Evolutionary conservation across 1,284 basidiomycete species (phyloP).

Genomic region (Ceratobasidium sp.): DNA sequence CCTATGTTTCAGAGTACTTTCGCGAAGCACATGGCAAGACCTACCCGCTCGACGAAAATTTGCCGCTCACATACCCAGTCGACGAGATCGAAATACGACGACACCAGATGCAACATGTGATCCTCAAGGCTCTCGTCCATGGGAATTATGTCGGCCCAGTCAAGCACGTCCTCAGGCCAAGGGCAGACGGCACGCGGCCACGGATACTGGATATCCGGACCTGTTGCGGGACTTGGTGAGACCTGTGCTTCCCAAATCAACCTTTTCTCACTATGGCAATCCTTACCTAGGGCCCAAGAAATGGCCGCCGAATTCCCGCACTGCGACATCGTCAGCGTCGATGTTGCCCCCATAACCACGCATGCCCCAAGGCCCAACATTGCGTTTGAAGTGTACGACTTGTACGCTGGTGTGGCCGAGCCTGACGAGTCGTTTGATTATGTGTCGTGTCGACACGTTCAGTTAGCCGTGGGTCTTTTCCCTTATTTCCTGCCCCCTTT

Average conservation of each 20-base stretch:
- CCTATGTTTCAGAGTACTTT: slow-evolving; percentile 27
- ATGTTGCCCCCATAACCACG: slow-evolving; percentile 25
- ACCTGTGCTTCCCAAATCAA: too few relatives aligned
- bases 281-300: slow-evolving; percentile 31
- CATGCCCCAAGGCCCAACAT: slow-evolving; percentile 34
- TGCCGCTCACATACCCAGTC: slow-evolving; percentile 31
- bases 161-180: slow-evolving; percentile 20
- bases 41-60: slow-evolving; percentile 39
- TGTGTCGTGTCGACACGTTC: slow-evolving; percentile 40
- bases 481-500: background rate
- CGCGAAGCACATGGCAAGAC: slow-evolving; percentile 33
- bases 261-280: too few relatives aligned
- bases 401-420: slow-evolving; percentile 38
- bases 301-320: slow-evolving; percentile 44
- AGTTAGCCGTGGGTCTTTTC: slow-evolving; percentile 5
- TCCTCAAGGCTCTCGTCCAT: slow-evolving; percentile 40
- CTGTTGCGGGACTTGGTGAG: slow-evolving; percentile 29
- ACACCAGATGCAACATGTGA: slow-evolving; percentile 40
- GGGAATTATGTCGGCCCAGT: slow-evolving; percentile 42
- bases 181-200: slow-evolving; percentile 33
- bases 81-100: slow-evolving; percentile 32
- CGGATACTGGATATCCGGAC: slow-evolving; percentile 41
- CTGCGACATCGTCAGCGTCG: slow-evolving; percentile 36
- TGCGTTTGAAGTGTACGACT: slow-evolving; percentile 37
- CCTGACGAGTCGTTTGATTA: slow-evolving; percentile 40